Base-by-base conservation (phyloP, 768 basidiomycete genomes). In the Bullera alba region DNA sequence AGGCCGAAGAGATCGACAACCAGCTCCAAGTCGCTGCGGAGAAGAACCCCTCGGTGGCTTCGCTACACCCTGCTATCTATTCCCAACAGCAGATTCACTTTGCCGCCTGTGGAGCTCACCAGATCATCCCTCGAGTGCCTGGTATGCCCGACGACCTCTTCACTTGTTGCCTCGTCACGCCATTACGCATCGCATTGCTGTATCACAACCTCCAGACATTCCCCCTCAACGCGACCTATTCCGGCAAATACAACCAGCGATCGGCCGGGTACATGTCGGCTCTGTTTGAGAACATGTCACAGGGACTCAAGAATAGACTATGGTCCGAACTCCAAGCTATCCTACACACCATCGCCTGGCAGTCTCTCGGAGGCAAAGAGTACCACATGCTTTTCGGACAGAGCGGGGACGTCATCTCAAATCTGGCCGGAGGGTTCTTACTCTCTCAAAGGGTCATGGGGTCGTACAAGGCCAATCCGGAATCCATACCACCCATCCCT, bases 141-240 rank as follows among this genome's bases (percentile, higher is more conserved):
- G 66, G 63, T 7, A 30, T 68, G 29, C 66, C 66, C 2, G 66
- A 68, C 37, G 66, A 68, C 39, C 38, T 65, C 3, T 68, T 68
- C 51, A 65, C 66, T 2, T 50, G 59, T 7, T 68, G 66, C 43
- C 44, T 68, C 19, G 46, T 48, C 2, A 58, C 57, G 16, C 66
- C 66, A 17, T 42, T 65, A 17, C 51, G 59, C 7, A 53, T 65
- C 42, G 54, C 63, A 1, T 26, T 68, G 22, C 37, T 56, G 2
- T 63, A 53, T 29, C 61, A 65, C 47, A 65, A 65, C 29, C 39
- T 63, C 5, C 63, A 63, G 39, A 56, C 63, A 2, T 65, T 63
- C 41, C 63, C 66, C 1, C 43, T 67, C n/a, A 64, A 57, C 15
- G 50, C 57, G 23, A 35, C 50, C 2, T 36, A 41, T 19, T 41